Conservation (phyloP, 1,139 yeast genomes). For the Kodamaea suecica region DNA sequence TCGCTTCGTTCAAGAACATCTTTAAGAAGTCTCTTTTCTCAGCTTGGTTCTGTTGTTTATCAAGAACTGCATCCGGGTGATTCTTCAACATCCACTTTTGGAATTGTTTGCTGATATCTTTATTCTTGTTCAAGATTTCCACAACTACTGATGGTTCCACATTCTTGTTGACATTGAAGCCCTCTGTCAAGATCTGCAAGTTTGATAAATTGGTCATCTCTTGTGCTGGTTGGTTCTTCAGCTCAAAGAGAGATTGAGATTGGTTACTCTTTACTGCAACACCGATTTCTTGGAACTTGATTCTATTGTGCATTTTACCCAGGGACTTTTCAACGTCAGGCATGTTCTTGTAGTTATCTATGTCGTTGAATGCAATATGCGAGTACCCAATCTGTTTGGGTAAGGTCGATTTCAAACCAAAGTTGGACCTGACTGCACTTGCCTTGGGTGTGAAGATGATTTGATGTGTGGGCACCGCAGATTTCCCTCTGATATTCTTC, state of each 20-base stretch:
- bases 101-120: conserved; percentile 31
- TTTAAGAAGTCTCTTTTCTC: conserved; percentile 24
- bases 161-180: conserved; percentile 31
- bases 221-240: conserved; percentile 25
- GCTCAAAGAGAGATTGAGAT: conserved; percentile 17
- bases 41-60: conserved; percentile 6
- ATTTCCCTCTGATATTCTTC: conserved; percentile 31
- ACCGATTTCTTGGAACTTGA: conserved; percentile 45
- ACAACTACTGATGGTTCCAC: conserved; percentile 28
- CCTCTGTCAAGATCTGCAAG: conserved; percentile 22
- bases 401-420: conserved; percentile 43
- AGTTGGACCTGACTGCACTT: conserved; percentile 42
- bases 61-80: conserved; percentile 32
- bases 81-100: conserved; percentile 33
- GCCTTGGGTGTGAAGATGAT: conserved; percentile 43
- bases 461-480: conserved; percentile 43
- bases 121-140: conserved; percentile 30
- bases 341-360: conserved; percentile 43
- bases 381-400: conserved; percentile 44
- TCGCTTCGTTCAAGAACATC: conserved; percentile 24
- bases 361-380: conserved; percentile 43
- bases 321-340: conserved; percentile 49
- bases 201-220: conserved; percentile 7
- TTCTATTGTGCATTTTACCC: conserved; percentile 37
- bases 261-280: conserved; percentile 33